phyloP scores from a whole-genome alignment of 73 alveolate species.

The Blepharisma japonicum region DNA sequence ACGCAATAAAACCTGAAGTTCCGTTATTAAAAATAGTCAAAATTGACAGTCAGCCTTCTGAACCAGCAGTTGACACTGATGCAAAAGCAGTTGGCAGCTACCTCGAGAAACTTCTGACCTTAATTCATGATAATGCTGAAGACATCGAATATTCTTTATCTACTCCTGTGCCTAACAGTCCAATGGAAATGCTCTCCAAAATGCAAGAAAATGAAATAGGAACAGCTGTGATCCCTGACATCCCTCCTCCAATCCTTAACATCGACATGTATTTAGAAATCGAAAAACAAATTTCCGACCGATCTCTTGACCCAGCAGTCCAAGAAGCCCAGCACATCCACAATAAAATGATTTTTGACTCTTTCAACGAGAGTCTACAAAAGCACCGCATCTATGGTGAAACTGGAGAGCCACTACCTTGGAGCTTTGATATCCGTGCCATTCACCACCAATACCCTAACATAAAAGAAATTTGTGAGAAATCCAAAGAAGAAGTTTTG shows the following conservation, averaged over 20 bases:
- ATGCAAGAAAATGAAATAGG: conserved; percentile 70
- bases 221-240: conserved; percentile 50
- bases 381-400: not conserved
- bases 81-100: too few relatives aligned
- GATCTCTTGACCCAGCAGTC: not conserved
- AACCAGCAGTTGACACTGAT: too few relatives aligned
- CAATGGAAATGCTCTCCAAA: conserved; percentile 51
- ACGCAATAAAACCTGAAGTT: too few relatives aligned
- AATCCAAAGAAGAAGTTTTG: not conserved
- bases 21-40: too few relatives aligned
- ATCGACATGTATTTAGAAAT: conserved; percentile 2
- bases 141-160: conserved; percentile 4
- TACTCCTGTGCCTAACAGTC: conserved; percentile 43
- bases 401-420: conserved; percentile 22
- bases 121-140: too few relatives aligned
- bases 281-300: conserved; percentile 4
- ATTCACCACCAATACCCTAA: not conserved
- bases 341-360: not conserved
- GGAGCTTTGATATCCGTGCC: not conserved
- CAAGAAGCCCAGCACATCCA: not conserved
- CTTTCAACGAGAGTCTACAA: not conserved
- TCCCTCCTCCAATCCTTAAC: not conserved
- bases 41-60: too few relatives aligned
- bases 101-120: too few relatives aligned
- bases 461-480: not conserved